Evolutionary conservation across 2,329 filamentous ascomycete genomes (phyloP).

Genomic region (Zalaria obscura): DNA sequence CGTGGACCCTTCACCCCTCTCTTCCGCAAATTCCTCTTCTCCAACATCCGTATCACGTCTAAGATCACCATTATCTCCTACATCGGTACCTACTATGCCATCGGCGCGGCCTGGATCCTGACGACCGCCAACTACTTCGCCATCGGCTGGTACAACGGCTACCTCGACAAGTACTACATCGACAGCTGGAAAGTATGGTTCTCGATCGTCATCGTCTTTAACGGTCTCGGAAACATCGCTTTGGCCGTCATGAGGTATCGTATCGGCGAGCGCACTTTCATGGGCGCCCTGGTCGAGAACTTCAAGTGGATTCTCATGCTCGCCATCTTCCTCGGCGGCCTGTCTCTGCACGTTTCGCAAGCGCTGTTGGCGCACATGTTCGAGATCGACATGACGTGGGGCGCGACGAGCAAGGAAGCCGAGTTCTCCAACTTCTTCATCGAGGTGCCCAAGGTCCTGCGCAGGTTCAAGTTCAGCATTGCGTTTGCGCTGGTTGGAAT

Average conservation of each 20-base stretch:
- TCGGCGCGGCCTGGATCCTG: constrained; percentile 52
- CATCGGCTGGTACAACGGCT: constrained; percentile 56
- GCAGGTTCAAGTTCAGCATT: constrained; percentile 65
- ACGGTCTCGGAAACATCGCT: constrained; percentile 43
- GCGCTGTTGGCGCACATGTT: constrained; percentile 73
- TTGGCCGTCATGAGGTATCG: constrained; percentile 51
- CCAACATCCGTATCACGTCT: constrained; percentile 47
- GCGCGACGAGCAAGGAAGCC: constrained; percentile 69
- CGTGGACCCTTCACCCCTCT: constrained; percentile 51
- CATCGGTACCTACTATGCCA: constrained; percentile 55
- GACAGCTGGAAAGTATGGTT: constrained; percentile 52
- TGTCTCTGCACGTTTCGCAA: constrained; percentile 68
- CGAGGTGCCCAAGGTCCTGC: constrained; percentile 65
- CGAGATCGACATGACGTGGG: constrained; percentile 76
- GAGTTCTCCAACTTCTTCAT: constrained; percentile 76
- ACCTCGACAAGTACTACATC: constrained; percentile 53
- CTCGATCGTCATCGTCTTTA: constrained; percentile 51
- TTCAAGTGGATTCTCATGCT: constrained; percentile 49
- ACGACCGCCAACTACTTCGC: constrained; percentile 58
- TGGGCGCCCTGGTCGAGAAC: constrained; percentile 39
- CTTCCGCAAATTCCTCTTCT: constrained; percentile 45
- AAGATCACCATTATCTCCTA: constrained; percentile 61
- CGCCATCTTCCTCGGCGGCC: constrained; percentile 68
- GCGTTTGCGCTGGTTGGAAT: constrained; percentile 45
- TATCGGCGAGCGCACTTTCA: constrained; percentile 37